Evolutionary conservation across 2,329 filamentous ascomycete genomes (phyloP).

Genomic region (Trichoderma sp.): DNA sequence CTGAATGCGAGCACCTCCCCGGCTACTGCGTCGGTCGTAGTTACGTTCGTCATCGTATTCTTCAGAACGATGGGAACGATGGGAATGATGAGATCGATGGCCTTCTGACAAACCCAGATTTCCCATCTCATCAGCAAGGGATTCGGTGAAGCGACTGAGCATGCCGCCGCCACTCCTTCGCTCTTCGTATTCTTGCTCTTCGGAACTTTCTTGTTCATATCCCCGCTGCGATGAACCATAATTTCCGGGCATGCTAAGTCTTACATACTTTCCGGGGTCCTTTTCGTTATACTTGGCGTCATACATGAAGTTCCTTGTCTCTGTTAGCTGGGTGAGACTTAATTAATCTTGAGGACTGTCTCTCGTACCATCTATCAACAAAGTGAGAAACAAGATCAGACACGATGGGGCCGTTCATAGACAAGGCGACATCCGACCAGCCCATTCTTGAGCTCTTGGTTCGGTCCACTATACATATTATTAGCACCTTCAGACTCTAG

Average conservation of each 20-base stretch:
- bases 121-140: slow-evolving; percentile 10
- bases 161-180: not conserved
- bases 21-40: slow-evolving; percentile 17
- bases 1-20: slow-evolving; percentile 43
- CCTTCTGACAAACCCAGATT: slow-evolving; percentile 1
- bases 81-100: not conserved
- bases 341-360: not conserved
- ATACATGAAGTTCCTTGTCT: slow-evolving; percentile 75
- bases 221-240: slow-evolving; percentile 16
- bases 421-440: slow-evolving; percentile 84
- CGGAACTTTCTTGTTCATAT: not conserved
- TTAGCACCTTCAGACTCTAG: not conserved
- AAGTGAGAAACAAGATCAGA: slow-evolving; percentile 76
- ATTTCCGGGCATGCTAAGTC: slow-evolving; percentile 37
- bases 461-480: slow-evolving; percentile 58
- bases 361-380: slow-evolving; percentile 67
- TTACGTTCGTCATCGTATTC: slow-evolving; percentile 1
- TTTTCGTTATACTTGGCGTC: slow-evolving; percentile 69
- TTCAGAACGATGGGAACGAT: not conserved
- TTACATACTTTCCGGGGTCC: slow-evolving; percentile 50
- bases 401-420: slow-evolving; percentile 70
- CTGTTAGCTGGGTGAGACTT: not conserved
- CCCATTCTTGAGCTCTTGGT: slow-evolving; percentile 81
- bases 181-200: not conserved
- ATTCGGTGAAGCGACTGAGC: not conserved